Percentiles rank a stretch among this genome's conserved stretches.
phyloP scores from a whole-genome alignment of 176 grass and related monocot genomes.

The barley (Hordeum vulgare) region DNA sequence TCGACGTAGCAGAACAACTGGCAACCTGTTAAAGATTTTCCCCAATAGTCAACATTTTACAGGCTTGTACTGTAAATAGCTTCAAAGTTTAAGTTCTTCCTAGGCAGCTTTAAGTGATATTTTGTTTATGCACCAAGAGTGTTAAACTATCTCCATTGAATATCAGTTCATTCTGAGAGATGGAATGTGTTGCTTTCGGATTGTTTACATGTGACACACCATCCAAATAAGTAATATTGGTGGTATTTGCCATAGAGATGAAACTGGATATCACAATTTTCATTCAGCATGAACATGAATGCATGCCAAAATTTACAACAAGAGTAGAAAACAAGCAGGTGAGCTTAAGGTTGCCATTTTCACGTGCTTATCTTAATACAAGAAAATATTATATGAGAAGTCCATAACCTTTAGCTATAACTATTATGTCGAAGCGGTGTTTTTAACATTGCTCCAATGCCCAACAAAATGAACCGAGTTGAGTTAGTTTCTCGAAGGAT shows the following conservation, averaged over 20 bases:
- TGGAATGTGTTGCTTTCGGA: neutral
- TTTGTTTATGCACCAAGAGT: neutral
- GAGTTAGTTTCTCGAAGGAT: neutral
- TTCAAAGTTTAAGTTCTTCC: neutral
- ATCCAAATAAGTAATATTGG: neutral
- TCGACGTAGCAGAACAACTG: conserved; percentile 62
- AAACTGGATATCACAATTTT: neutral
- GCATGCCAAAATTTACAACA: neutral
- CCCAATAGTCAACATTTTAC: conserved; percentile 9
- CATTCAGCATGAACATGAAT: neutral
- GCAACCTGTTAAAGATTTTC: conserved; percentile 58
- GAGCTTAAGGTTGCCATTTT: neutral
- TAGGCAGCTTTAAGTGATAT: neutral
- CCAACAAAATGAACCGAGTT: neutral
- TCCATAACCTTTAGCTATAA: neutral
- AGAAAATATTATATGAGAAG: conserved; percentile 7
- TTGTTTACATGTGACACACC: neutral
- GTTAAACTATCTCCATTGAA: neutral
- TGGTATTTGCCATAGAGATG: neutral
- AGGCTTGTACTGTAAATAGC: neutral
- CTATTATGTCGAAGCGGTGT: neutral
- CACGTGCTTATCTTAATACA: neutral
- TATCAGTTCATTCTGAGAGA: neutral
- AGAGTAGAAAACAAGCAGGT: neutral
- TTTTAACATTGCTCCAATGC: neutral